Conservation (phyloP, 2,329 filamentous ascomycete species). For the Byssothecium circinans region DNA sequence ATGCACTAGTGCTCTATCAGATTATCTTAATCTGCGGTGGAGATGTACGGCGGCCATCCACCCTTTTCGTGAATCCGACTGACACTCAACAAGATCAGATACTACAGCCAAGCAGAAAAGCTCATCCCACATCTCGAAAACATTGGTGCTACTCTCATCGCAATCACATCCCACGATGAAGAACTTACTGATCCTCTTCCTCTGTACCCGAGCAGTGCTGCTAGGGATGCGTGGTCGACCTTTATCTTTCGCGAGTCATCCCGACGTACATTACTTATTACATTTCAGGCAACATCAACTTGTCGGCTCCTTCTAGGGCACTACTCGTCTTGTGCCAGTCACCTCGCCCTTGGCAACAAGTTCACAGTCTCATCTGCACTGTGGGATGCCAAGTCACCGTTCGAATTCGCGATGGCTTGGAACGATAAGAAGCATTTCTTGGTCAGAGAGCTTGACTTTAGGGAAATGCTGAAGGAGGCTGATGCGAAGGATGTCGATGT, state of each 20-base stretch:
- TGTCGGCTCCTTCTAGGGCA: constrained; percentile 22
- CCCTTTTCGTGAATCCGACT: background rate
- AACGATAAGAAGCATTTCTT: constrained; percentile 33
- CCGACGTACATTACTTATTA: constrained; percentile 54
- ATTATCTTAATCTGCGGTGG: constrained; percentile 30
- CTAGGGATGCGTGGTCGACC: constrained; percentile 50
- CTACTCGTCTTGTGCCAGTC: constrained; percentile 14
- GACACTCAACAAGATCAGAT: constrained; percentile 12
- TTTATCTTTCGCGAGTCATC: constrained; percentile 60
- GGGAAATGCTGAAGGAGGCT: constrained; percentile 22
- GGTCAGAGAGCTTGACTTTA: constrained; percentile 33
- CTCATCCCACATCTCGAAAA: constrained; percentile 22
- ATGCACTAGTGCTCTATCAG: constrained; percentile 35
- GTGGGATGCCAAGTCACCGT: constrained; percentile 31
- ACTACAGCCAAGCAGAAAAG: constrained; percentile 19
- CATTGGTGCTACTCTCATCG: constrained; percentile 8
- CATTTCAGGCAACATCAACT: constrained; percentile 49
- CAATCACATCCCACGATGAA: constrained; percentile 11
- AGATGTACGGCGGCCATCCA: constrained; percentile 16
- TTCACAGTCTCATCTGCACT: constrained; percentile 32
- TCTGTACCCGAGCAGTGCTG: constrained; percentile 43
- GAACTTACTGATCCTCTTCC: constrained; percentile 31
- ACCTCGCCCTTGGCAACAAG: constrained; percentile 10
- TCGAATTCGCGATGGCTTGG: constrained; percentile 38
- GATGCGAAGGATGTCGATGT: constrained; percentile 31